Evolutionary conservation across 306 rosid genomes (phyloP), one percentile per base, ranked within the genome.

Genomic region (Cucumis cinereus): DNA sequence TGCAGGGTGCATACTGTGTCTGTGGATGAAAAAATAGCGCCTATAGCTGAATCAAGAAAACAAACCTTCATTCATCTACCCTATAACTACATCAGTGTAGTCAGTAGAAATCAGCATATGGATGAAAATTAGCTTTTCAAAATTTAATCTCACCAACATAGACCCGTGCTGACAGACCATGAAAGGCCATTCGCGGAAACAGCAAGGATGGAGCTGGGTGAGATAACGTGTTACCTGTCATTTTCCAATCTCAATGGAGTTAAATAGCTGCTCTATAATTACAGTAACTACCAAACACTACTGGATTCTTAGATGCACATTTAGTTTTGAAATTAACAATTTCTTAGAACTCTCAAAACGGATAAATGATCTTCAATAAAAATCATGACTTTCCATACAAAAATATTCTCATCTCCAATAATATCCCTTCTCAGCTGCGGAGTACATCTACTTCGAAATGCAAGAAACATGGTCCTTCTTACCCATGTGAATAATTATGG

Each of bases 1-100:
- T 91, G 97, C 83, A 93, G 84, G 0, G 98, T 91, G 73, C 97
- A 93, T 75, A 93, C 94, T 66, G 98, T 93, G 82, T 93, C 96
- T 17, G 97, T 93, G 79, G 97, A 80, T 10, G 96, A 91, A 84
- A 94, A 94, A 81, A 94, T 91, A 35, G 92, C 84, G 77, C 98
- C 98, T 66, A 91, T 59, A 69, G 90, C 97, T 94, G 92, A 80
- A 81, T 76, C 56, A 84, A 64, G 69, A 80, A 15, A 60, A 79
- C n/a, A 79, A 71, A 74, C 70, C 63, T 58, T 64, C 77, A 14
- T 19, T 15, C 26, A 11, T 6, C 33, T 22, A 73, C 10, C 43
- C 69, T 20, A 36, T 52, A 62, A 3, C 28, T 78, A 30, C 20
- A 50, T 49, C 19, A 4, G 35, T 69, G 5, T n/a, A 73, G 53